Conservation (phyloP, 2,329 filamentous ascomycete species). For the Alternaria arborescens region DNA sequence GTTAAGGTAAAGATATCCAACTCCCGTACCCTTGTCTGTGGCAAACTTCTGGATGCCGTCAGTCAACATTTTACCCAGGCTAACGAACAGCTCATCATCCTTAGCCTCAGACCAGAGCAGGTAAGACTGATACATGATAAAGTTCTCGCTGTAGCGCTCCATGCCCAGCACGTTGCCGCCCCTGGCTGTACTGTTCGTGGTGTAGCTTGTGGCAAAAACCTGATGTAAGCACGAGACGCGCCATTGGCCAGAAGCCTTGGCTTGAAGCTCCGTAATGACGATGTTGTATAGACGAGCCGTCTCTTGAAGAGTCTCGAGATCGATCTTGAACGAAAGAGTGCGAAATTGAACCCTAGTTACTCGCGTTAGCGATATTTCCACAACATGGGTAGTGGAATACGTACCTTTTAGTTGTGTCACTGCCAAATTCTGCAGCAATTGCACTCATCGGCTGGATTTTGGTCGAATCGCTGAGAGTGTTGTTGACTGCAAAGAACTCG, state of each 20-base stretch:
- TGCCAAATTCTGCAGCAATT: background rate
- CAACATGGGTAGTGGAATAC: background rate
- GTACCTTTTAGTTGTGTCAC: background rate
- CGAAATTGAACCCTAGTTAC: conserved; percentile 1
- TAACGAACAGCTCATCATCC: conserved; percentile 1
- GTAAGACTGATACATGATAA: conserved; percentile 28
- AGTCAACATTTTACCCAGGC: conserved; percentile 14
- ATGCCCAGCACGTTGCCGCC: conserved; percentile 37
- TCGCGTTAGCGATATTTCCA: background rate
- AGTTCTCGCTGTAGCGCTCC: conserved; percentile 23
- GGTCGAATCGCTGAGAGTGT: conserved; percentile 4
- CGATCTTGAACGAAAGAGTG: background rate
- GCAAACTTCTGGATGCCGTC: conserved; percentile 22
- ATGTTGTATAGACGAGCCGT: background rate
- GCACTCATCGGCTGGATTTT: background rate
- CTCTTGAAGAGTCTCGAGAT: background rate
- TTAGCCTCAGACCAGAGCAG: conserved; percentile 21
- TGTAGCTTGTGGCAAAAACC: conserved; percentile 22
- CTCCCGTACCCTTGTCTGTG: conserved; percentile 3
- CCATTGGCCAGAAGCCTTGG: conserved; percentile 2
- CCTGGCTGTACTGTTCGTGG: conserved; percentile 21
- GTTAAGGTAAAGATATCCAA: conserved; percentile 38
- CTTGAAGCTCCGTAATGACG: background rate
- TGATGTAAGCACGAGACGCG: conserved; percentile 33
- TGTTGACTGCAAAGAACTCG: conserved; percentile 2